These are phyloP conservation scores for Boletus insuetus DNA, from an alignment of 768 basidiomycete species.

Conservation along the genomic window DNA sequence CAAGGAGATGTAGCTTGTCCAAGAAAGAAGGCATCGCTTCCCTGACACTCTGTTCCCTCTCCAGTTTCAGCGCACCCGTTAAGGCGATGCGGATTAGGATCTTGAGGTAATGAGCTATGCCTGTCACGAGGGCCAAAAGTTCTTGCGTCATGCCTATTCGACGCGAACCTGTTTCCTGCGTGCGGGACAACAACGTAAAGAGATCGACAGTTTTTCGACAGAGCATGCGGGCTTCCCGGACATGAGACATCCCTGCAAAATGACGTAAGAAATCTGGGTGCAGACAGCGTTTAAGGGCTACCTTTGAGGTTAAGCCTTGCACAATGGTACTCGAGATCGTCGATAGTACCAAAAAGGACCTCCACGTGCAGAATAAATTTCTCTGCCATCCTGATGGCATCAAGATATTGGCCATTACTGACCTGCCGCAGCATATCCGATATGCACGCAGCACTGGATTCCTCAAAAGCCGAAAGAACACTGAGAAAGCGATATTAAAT, in stretches of 20 bases:
- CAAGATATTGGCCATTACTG: slow-evolving; percentile 93
- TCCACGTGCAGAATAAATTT: slow-evolving; percentile 98
- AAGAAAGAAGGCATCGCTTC: slow-evolving; percentile 89
- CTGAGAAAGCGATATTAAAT: slow-evolving; percentile 37
- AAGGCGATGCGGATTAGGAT: slow-evolving; percentile 98
- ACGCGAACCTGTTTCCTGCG: slow-evolving; percentile 87
- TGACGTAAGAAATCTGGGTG: slow-evolving; percentile 12
- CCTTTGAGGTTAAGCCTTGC: slow-evolving; percentile 79
- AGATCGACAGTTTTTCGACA: slow-evolving; percentile 99
- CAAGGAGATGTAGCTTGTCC: slow-evolving; percentile 89
- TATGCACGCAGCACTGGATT: slow-evolving; percentile 98
- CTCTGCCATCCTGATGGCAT: slow-evolving; percentile 97
- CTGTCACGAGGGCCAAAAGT: slow-evolving; percentile 93
- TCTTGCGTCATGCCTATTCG: slow-evolving; percentile 98
- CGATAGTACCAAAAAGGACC: slow-evolving; percentile 94
- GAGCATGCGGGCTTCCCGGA: slow-evolving; percentile 96
- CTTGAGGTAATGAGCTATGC: slow-evolving; percentile 99
- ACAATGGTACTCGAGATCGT: slow-evolving; percentile 92
- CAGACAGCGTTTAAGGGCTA: slow-evolving; percentile 36
- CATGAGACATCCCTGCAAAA: slow-evolving; percentile 87
- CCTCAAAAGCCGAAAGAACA: slow-evolving; percentile 96
- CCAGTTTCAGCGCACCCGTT: slow-evolving; percentile 92
- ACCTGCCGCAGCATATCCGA: slow-evolving; percentile 98
- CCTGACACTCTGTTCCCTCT: slow-evolving; percentile 80
- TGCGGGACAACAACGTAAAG: slow-evolving; percentile 93